These are phyloP conservation scores for Nigrospora sphaerica DNA, from an alignment of 2,329 filamentous ascomycete genomes.

Conservation along the genomic window DNA sequence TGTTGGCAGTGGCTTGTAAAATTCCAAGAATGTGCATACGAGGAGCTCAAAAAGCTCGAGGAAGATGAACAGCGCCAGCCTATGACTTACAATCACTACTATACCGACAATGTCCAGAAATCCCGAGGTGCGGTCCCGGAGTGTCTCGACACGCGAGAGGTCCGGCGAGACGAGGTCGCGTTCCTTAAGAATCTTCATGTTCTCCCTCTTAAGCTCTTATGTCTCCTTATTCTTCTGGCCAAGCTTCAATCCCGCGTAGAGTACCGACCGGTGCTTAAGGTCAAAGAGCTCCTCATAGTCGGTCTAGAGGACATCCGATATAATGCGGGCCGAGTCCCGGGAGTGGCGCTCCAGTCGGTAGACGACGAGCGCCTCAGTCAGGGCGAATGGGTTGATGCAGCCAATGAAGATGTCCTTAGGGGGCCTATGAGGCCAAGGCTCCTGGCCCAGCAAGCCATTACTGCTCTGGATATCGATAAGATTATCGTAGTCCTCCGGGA, in stretches of 20 bases:
- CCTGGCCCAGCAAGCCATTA: slow-evolving; percentile 11
- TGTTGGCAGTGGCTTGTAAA: neutral
- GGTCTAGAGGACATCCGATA: slow-evolving; percentile 35
- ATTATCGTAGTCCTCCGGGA: slow-evolving; percentile 25
- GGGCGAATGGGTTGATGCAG: slow-evolving; percentile 37
- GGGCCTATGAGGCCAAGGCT: slow-evolving; percentile 24
- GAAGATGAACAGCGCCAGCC: slow-evolving; percentile 12
- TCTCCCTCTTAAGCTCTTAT: slow-evolving; percentile 28
- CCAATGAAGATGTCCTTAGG: slow-evolving; percentile 31
- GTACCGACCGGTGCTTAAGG: slow-evolving; percentile 32
- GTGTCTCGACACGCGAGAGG: slow-evolving; percentile 27
- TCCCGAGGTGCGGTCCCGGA: slow-evolving; percentile 12
- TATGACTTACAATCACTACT: slow-evolving; percentile 23
- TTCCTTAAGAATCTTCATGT: slow-evolving; percentile 33
- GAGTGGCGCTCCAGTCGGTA: slow-evolving; percentile 30
- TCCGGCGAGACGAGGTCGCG: slow-evolving; percentile 34
- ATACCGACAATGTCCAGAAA: slow-evolving; percentile 17
- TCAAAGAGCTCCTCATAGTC: slow-evolving; percentile 41
- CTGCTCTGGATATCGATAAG: slow-evolving; percentile 19
- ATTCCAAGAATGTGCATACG: neutral
- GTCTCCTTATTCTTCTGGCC: slow-evolving; percentile 28
- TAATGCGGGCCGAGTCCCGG: slow-evolving; percentile 22
- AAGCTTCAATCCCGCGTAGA: slow-evolving; percentile 34
- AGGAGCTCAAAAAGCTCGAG: slow-evolving; percentile 14
- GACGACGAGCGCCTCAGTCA: slow-evolving; percentile 34